Conservation (phyloP, 352 stramenopile species). For the Phytopythium chamaehyphon region DNA sequence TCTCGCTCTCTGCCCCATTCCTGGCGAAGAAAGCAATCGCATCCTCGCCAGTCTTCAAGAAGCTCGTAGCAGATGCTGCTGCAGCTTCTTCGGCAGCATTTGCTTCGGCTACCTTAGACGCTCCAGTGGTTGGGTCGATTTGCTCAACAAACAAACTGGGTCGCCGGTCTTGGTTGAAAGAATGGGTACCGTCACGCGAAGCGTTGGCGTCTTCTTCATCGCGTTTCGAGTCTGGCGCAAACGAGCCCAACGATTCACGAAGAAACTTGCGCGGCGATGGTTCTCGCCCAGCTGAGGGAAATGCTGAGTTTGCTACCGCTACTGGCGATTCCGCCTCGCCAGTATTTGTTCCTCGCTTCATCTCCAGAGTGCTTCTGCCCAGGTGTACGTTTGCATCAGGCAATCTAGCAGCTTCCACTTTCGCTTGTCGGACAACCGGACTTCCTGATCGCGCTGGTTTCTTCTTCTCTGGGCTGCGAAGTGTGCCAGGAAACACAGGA, state of each 20-base stretch:
- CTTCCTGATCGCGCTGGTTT: slow-evolving; percentile 14
- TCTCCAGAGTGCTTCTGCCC: background rate
- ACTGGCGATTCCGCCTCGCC: background rate
- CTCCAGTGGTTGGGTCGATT: slow-evolving; percentile 41
- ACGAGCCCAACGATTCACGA: slow-evolving; percentile 37
- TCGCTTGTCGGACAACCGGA: slow-evolving; percentile 3
- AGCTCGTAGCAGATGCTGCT: slow-evolving; percentile 40
- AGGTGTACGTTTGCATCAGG: background rate
- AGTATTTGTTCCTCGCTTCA: background rate
- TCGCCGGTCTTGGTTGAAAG: slow-evolving; percentile 23
- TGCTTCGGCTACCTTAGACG: slow-evolving; percentile 23
- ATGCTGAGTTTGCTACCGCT: background rate
- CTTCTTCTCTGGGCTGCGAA: slow-evolving; percentile 54
- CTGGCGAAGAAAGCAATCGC: slow-evolving; percentile 93
- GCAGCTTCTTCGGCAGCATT: slow-evolving; percentile 51
- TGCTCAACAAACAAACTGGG: slow-evolving; percentile 40
- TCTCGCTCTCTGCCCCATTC: slow-evolving; percentile 86
- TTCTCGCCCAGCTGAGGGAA: slow-evolving; percentile 40
- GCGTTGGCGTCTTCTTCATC: slow-evolving; percentile 7
- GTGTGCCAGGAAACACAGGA: slow-evolving; percentile 58
- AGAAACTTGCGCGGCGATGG: slow-evolving; percentile 63
- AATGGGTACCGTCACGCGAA: background rate
- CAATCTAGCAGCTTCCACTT: background rate
- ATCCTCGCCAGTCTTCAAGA: slow-evolving; percentile 84
- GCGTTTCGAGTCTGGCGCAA: slow-evolving; percentile 2